Percentiles rank a stretch among this genome's conserved stretches.
phyloP scores from a whole-genome alignment of 306 rosid species.

The Malus sieversii region DNA sequence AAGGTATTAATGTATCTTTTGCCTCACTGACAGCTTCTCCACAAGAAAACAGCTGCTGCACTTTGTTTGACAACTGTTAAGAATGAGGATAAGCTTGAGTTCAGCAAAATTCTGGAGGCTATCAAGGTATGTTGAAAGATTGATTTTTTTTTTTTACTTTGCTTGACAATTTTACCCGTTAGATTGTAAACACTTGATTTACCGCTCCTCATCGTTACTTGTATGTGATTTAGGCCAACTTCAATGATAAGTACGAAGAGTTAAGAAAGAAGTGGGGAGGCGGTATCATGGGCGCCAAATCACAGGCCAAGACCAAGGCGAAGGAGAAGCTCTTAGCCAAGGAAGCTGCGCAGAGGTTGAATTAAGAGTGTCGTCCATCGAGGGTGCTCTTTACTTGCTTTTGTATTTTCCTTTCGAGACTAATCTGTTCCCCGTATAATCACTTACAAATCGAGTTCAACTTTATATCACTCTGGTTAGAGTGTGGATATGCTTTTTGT shows the following conservation, averaged over 20 bases:
- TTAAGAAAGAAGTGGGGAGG: conserved; percentile 84
- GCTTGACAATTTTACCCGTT: neutral
- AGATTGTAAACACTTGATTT: neutral
- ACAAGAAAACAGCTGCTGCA: conserved; percentile 61
- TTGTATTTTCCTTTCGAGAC: neutral
- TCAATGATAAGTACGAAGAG: conserved; percentile 67
- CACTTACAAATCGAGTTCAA: neutral
- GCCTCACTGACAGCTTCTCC: conserved; percentile 43
- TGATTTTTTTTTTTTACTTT: neutral
- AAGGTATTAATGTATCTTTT: neutral
- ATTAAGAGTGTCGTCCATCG: conserved; percentile 10
- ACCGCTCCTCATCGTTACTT: neutral
- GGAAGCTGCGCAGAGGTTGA: conserved; percentile 76
- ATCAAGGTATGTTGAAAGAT: conserved; percentile 40
- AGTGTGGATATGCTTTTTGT: neutral
- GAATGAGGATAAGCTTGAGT: conserved; percentile 78
- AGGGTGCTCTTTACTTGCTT: neutral
- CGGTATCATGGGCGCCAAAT: conserved; percentile 83
- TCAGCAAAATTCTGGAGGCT: conserved; percentile 65
- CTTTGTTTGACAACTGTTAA: conserved; percentile 77
- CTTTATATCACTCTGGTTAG: neutral
- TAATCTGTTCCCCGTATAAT: neutral
- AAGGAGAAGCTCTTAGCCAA: conserved; percentile 62
- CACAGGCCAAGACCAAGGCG: conserved; percentile 69
- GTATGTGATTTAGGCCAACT: conserved; percentile 48